Evolutionary conservation across 441 rosid species (phyloP).

Genomic region (Flueggea neowawraea): DNA sequence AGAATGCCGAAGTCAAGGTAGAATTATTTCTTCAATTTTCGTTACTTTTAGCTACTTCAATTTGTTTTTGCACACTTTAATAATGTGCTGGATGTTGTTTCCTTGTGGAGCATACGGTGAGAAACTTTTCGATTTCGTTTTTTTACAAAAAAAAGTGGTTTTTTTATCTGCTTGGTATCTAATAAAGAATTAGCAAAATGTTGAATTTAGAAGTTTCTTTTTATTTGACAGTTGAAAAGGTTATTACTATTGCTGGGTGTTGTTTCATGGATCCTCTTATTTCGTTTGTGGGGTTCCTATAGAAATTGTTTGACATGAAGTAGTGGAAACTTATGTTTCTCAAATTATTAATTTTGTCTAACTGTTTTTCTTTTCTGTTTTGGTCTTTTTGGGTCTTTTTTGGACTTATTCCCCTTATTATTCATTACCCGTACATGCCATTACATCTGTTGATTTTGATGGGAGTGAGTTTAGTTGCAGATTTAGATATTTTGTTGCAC

Average conservation of each 20-base stretch:
- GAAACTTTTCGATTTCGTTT: background rate
- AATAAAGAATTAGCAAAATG: background rate
- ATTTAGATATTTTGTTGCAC: no score
- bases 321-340: no score
- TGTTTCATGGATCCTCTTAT: constrained; percentile 23
- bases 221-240: constrained; percentile 4
- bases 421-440: no score
- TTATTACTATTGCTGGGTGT: background rate
- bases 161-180: background rate
- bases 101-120: background rate
- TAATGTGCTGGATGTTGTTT: constrained; percentile 1
- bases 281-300: constrained; percentile 18
- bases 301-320: constrained; percentile 5
- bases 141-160: background rate
- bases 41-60: background rate
- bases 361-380: background rate
- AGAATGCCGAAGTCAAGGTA: constrained; percentile 49
- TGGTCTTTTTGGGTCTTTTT: no score
- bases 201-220: constrained; percentile 3
- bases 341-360: background rate
- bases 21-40: constrained; percentile 1
- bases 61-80: background rate
- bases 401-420: no score
- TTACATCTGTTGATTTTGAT: no score
- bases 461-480: no score